A percentile compares a stretch with the other conserved stretches of the same genome.
Evolutionary conservation across 805 yeast species (phyloP).

Genomic region (Ogataea glucozyma): DNA sequence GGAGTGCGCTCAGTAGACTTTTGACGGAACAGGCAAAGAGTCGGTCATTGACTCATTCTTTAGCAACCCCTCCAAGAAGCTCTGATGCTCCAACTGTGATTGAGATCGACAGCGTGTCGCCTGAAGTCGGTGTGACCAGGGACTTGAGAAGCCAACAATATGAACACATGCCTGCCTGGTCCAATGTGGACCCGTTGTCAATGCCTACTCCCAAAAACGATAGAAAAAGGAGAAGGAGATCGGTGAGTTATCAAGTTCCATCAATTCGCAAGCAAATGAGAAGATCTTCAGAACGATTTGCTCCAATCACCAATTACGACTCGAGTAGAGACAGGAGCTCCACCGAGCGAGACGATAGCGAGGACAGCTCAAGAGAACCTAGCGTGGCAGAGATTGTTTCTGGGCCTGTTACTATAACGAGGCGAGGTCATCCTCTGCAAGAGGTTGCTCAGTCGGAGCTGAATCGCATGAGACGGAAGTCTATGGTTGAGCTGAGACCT

Average conservation of each 20-base stretch:
- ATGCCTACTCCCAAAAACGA: slow-evolving; percentile 26
- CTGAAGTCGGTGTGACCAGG: slow-evolving; percentile 17
- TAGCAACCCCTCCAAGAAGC: slow-evolving; percentile 19
- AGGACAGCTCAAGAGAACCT: slow-evolving; percentile 5
- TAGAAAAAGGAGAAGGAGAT: slow-evolving; percentile 48
- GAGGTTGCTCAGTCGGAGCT: slow-evolving; percentile 13
- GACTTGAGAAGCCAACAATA: background rate
- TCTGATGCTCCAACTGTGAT: slow-evolving; percentile 11
- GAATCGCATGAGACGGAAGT: slow-evolving; percentile 12
- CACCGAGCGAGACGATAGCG: slow-evolving; percentile 8
- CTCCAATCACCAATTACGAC: slow-evolving; percentile 20
- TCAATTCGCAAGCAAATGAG: slow-evolving; percentile 70
- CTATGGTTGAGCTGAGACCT: slow-evolving; percentile 8
- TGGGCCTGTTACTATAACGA: slow-evolving; percentile 5
- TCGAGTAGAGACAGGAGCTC: slow-evolving; percentile 1
- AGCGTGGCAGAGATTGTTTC: too few species aligned
- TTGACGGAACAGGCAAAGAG: background rate
- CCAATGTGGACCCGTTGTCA: slow-evolving; percentile 27
- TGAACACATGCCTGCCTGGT: slow-evolving; percentile 12
- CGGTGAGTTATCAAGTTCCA: slow-evolving; percentile 67
- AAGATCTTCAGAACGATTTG: slow-evolving; percentile 57
- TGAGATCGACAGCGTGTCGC: slow-evolving; percentile 19
- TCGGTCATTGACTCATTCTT: slow-evolving; percentile 2
- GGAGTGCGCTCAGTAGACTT: background rate
- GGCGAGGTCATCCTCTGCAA: slow-evolving; percentile 12